A percentile compares a stretch with the other conserved stretches of the same genome.
These are phyloP conservation scores for Clonostachys rosea DNA, from an alignment of 2,329 filamentous ascomycete species.

Conservation along the genomic window DNA sequence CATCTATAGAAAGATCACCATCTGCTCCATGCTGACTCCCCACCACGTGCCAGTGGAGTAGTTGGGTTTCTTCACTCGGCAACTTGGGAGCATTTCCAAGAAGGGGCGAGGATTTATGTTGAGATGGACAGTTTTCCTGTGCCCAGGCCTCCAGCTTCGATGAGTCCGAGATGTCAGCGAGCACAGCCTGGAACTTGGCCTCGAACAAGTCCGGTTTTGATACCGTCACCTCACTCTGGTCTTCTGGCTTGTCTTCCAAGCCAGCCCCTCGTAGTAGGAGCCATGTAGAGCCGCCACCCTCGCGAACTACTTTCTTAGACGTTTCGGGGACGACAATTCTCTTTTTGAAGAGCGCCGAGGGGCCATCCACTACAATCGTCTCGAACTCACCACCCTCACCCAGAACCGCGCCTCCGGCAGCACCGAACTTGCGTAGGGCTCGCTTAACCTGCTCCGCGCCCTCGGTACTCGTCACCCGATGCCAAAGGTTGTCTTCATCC, in stretches of 20 bases:
- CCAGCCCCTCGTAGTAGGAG: slow-evolving; percentile 56
- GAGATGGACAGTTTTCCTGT: no score
- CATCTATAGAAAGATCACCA: slow-evolving; percentile 26
- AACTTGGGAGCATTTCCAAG: slow-evolving; percentile 1
- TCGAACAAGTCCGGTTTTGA: slow-evolving; percentile 66
- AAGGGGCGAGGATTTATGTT: slow-evolving; percentile 3
- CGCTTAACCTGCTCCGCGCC: slow-evolving; percentile 42
- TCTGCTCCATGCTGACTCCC: slow-evolving; percentile 8
- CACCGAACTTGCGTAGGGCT: slow-evolving; percentile 64
- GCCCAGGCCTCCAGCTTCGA: background rate
- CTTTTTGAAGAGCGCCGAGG: slow-evolving; percentile 65
- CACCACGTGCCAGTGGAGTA: slow-evolving; percentile 32
- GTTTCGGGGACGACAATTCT: slow-evolving; percentile 58
- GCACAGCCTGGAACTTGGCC: slow-evolving; percentile 42
- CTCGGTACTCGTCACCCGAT: slow-evolving; percentile 60
- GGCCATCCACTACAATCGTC: slow-evolving; percentile 83
- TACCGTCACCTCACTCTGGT: slow-evolving; percentile 17
- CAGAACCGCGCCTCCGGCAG: slow-evolving; percentile 65
- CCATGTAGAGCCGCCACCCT: slow-evolving; percentile 76
- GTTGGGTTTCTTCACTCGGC: slow-evolving; percentile 8
- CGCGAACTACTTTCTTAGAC: slow-evolving; percentile 48
- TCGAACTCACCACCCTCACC: slow-evolving; percentile 97
- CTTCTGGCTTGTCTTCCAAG: slow-evolving; percentile 36
- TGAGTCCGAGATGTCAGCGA: background rate
- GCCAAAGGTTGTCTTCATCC: slow-evolving; percentile 76